Percentiles rank a stretch among this genome's conserved stretches.
These are phyloP conservation scores for Leccinum aurantiacum DNA, from an alignment of 768 basidiomycete genomes.

Conservation along the genomic window DNA sequence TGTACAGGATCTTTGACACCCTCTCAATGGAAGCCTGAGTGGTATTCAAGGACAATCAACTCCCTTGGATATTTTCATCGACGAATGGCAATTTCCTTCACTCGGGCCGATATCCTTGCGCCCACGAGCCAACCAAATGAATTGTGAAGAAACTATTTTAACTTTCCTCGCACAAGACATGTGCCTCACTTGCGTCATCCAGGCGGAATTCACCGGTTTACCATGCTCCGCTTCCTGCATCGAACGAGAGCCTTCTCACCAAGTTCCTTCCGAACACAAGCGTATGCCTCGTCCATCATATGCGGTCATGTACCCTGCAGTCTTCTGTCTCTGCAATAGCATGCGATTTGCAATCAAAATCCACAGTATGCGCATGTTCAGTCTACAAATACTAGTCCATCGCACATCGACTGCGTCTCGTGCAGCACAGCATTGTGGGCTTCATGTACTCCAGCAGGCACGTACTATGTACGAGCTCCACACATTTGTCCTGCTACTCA, in stretches of 20 bases:
- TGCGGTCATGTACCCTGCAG: constrained; percentile 4
- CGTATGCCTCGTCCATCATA: constrained; percentile 15
- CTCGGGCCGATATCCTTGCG: constrained; percentile 3
- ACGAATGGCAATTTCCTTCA: not conserved
- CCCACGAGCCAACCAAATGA: not conserved
- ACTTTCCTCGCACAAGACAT: constrained; percentile 5
- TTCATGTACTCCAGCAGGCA: not conserved
- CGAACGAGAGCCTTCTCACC: constrained; percentile 13
- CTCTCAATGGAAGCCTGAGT: not conserved
- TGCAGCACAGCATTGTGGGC: not conserved
- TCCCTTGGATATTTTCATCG: not conserved
- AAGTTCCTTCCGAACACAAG: constrained; percentile 27
- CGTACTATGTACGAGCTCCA: not conserved
- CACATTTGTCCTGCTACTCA: constrained; percentile 22
- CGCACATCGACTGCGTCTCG: constrained; percentile 4
- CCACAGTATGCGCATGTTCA: constrained; percentile 8
- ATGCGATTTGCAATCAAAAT: constrained; percentile 21
- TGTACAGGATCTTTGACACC: not conserved
- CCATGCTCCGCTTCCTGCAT: constrained; percentile 13
- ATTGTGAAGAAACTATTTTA: not conserved
- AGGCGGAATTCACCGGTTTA: constrained; percentile 9
- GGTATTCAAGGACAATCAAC: not conserved
- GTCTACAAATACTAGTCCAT: constrained; percentile 1
- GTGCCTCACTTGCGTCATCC: constrained; percentile 8
- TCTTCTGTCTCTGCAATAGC: constrained; percentile 7